Evolutionary conservation across 2,329 filamentous ascomycete species (phyloP), one percentile per base, ranked within the genome.

Genomic region (Colletotrichum neosansevieriae): DNA sequence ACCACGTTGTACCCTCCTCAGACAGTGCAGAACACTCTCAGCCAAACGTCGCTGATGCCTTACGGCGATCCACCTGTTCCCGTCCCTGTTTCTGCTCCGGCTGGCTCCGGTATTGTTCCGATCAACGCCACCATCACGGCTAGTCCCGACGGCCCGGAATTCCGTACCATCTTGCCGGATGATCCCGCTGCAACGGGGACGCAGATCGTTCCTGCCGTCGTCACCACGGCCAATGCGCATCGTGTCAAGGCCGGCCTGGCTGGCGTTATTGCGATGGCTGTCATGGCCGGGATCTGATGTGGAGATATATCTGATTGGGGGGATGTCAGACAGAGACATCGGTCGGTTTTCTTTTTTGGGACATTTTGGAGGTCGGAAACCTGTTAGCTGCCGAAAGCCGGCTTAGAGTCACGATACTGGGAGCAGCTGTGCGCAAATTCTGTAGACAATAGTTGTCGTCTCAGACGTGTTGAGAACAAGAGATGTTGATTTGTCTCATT

Each of bases 291-390:
- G 2, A 34, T 69, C 11, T 68, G 32, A 63, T 21, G n/a, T 40
- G 6, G 38, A 44, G 45, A 32, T 29, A 38, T n/a, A 12, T 47
- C 21, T 29, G 2, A 44, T 32, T 29, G 36, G 15, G 32, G 19
- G 15, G 11, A 13, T 13, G 29, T 49, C n/a, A 29, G 59, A 54
- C 19, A 7, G 15, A 49, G 45, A 2, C 13, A 2, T 12, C 1
- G 3, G 19, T 38, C 15, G 12, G 24, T 53, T 67, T 57, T 24
- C 24, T 64, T 51, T 44, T 58, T 67, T 57, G 50, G 56, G 32
- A 51, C 15, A 69, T 60, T 66, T 69, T 69, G 61, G 66, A 44
- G 62, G 61, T 45, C 42, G 12, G 32, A 29, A 45, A 42, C 40
- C 24, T 38, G 21, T n/a, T 44, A 57, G 3, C 17, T 32, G 32